Conservation (phyloP, 345 rosid genomes). For the Cardamine resedifolia region DNA sequence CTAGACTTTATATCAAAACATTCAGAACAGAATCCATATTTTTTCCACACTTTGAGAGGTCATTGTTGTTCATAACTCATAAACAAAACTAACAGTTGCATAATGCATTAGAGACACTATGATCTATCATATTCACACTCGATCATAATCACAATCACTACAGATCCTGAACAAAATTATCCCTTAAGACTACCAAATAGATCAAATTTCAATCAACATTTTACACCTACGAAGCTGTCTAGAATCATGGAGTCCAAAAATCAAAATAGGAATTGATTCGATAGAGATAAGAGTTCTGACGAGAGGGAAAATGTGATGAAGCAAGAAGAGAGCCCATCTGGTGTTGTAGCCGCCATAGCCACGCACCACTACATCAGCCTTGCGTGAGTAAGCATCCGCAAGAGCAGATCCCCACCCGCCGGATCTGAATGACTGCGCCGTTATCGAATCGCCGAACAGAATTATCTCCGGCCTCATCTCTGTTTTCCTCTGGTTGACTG, state of each 20-base stretch:
- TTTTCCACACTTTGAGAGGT: background rate
- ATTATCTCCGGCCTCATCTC: constrained; percentile 65
- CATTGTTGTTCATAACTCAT: background rate
- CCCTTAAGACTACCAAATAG: background rate
- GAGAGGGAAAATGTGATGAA: constrained; percentile 68
- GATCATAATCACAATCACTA: background rate
- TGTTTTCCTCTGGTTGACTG: background rate
- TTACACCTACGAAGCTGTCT: background rate
- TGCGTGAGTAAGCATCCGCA: constrained; percentile 73
- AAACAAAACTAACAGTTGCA: background rate
- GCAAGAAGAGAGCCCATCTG: constrained; percentile 88
- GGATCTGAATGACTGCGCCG: constrained; percentile 68
- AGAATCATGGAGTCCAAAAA: background rate
- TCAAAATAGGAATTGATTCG: background rate
- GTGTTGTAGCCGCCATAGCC: constrained; percentile 96
- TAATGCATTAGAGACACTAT: background rate
- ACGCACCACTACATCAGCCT: constrained; percentile 87
- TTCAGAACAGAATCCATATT: background rate
- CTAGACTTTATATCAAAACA: background rate
- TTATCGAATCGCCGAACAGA: constrained; percentile 89
- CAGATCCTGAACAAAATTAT: background rate
- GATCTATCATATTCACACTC: constrained; percentile 3
- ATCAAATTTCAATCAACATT: background rate
- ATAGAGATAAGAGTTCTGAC: constrained; percentile 34
- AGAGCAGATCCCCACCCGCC: constrained; percentile 96